These are phyloP conservation scores for Sambucus nigra DNA, from an alignment of 129 eudicot species.

Conservation along the genomic window DNA sequence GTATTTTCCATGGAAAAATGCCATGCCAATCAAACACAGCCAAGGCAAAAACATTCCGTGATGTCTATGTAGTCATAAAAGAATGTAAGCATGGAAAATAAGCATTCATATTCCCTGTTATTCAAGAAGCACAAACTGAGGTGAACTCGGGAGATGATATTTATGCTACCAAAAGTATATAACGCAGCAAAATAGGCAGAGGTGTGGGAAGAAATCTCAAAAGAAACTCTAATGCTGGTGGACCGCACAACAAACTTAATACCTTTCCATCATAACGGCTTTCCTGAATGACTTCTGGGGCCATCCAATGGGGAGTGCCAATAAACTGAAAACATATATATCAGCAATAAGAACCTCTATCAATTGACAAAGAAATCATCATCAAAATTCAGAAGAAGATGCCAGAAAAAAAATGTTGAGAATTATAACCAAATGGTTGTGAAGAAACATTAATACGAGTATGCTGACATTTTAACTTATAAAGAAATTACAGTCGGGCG, in stretches of 20 bases:
- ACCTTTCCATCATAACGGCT: conserved; percentile 99
- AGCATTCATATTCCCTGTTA: background rate
- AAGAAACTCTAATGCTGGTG: conserved; percentile 1
- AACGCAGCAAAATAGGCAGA: background rate
- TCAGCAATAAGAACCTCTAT: conserved; percentile 6
- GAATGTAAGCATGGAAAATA: background rate
- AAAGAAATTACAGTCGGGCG: no score
- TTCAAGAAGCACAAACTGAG: background rate
- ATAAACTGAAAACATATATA: conserved; percentile 53
- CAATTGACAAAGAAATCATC: conserved; percentile 5
- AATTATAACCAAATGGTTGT: no score
- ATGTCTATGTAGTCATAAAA: background rate
- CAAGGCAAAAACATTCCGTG: background rate
- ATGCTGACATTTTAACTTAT: no score
- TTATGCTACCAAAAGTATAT: background rate
- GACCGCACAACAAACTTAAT: conserved; percentile 12
- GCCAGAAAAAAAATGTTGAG: background rate
- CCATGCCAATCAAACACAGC: conserved; percentile 7
- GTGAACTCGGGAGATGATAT: conserved; percentile 3
- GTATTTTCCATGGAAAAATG: no score
- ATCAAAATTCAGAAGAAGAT: conserved; percentile 1
- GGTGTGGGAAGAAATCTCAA: background rate
- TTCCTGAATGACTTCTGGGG: conserved; percentile 99
- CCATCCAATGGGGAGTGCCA: conserved; percentile 99
- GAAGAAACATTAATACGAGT: no score